A percentile compares a stretch with the other conserved stretches of the same genome.
Evolutionary conservation across 2,329 filamentous ascomycete species (phyloP).

Genomic region (Claviceps humidiphila): DNA sequence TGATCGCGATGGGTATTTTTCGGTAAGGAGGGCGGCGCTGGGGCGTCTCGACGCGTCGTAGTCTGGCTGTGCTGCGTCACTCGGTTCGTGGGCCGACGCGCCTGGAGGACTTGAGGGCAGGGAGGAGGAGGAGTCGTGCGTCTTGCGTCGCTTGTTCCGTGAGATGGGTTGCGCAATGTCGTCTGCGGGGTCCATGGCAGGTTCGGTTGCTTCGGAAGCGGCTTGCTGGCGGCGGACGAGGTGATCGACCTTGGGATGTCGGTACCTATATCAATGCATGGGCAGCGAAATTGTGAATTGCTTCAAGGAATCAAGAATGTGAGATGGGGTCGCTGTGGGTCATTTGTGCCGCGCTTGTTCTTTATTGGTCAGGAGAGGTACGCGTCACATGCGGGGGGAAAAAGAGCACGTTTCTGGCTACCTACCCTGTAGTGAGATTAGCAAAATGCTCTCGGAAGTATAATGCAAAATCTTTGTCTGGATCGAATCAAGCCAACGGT

Average conservation of each 20-base stretch:
- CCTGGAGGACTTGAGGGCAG: conserved; percentile 14
- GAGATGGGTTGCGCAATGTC: conserved; percentile 14
- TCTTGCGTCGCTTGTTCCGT: conserved; percentile 21
- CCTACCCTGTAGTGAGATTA: not conserved
- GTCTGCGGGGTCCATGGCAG: conserved; percentile 18
- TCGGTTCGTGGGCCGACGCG: conserved; percentile 4
- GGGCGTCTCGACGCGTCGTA: conserved; percentile 8
- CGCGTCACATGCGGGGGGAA: not conserved
- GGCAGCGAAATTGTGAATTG: conserved; percentile 5
- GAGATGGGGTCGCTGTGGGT: not conserved
- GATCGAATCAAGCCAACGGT: too few relatives aligned
- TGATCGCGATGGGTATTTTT: conserved; percentile 15
- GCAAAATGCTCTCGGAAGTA: too few relatives aligned
- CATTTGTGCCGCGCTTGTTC: not conserved
- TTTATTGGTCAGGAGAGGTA: not conserved
- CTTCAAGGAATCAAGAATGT: not conserved
- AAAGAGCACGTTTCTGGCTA: not conserved
- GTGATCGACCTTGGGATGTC: too few relatives aligned
- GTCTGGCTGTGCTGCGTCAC: not conserved
- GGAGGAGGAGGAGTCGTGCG: conserved; percentile 13
- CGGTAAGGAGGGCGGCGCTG: conserved; percentile 11
- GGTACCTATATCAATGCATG: conserved; percentile 3
- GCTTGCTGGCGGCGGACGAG: not conserved
- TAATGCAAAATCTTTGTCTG: too few relatives aligned
- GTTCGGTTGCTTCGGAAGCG: not conserved